Evolutionary conservation across 2,329 filamentous ascomycete species (phyloP).

Genomic region (Aureobasidium sp.): DNA sequence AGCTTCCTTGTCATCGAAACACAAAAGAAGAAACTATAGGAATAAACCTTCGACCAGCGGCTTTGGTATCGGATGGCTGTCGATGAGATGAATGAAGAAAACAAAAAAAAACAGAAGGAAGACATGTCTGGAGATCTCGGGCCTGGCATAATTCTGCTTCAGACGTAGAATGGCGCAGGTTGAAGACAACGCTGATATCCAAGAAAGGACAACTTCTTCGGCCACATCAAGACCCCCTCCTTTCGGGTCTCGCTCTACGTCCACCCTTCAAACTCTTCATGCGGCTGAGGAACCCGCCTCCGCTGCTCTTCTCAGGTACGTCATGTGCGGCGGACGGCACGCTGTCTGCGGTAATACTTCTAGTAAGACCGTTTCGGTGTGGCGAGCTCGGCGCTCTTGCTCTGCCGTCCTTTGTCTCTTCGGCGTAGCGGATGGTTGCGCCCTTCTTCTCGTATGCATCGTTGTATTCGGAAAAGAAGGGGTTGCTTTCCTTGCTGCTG

Average conservation of each 20-base stretch:
- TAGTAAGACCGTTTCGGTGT: conserved; percentile 51
- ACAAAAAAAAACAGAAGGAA: not conserved
- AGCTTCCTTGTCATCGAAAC: not conserved
- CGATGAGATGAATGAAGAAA: not conserved
- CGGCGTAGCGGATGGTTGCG: conserved; percentile 47
- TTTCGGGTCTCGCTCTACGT: conserved; percentile 40
- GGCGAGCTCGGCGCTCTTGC: conserved; percentile 51
- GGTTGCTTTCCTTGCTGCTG: conserved; percentile 50
- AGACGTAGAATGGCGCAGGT: not conserved
- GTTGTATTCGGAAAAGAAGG: conserved; percentile 74
- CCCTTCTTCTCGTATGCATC: conserved; percentile 59
- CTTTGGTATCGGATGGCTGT: conserved; percentile 6
- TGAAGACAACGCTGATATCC: not conserved
- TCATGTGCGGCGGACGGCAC: conserved; percentile 18
- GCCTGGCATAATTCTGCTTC: conserved; percentile 2
- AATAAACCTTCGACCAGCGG: conserved; percentile 2
- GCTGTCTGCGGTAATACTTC: conserved; percentile 49
- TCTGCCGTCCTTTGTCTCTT: conserved; percentile 25
- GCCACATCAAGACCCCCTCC: conserved; percentile 15
- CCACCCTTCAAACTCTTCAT: conserved; percentile 78
- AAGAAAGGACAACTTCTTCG: not conserved
- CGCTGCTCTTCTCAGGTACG: conserved; percentile 23
- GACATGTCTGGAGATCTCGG: not conserved
- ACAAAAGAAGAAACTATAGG: not conserved
- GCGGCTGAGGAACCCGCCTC: conserved; percentile 63